Base-by-base conservation (phyloP, 2,329 filamentous ascomycete genomes). In the Botrytis cinerea region DNA sequence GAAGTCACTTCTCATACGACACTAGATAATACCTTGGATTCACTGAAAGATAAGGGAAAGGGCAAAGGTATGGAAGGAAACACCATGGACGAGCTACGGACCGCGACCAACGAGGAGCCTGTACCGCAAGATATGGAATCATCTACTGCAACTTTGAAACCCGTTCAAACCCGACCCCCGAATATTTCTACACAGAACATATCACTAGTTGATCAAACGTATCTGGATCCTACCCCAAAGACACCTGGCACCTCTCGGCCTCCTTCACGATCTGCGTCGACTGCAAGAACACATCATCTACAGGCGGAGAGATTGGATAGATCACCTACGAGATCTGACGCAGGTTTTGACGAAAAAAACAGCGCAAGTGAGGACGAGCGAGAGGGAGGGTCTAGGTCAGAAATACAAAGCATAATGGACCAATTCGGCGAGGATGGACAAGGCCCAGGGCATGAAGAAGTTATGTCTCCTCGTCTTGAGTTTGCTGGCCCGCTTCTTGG, bases 401-500 rank as follows among this genome's bases (percentile, higher is more conserved):
- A 99, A 84, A 98, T 99, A 74, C 93, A 98, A 83, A 97, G 89
- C 81, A 98, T 99, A 81, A 98, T 99, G 93, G 93, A 94, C 75
- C 96, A 98, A 83, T 98, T 98, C 78, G 91, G 92, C 78, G 90
- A 93, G 80, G 89, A 89, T 69, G 89, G 89, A 43, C 89, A 90
- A 70, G 93, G 91, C 0, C 92, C 90, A 2, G 91, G 87, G 8
- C 90, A 88, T 75, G 91, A 95, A 69, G 93, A 97, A 82, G 94
- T 97, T 80, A 97, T 97, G 94, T 97, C 94, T 75, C 94, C 94
- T 8, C 88, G 93, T 45, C 83, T 97, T 61, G 94, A 95, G 82
- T 88, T 95, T 74, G 89, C 93, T n/a, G 92, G 92, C 45, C 93
- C 95, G 9, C 87, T 94, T 77, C 85, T 96, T 60, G 87, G 88